Percentiles rank a stretch among this genome's conserved stretches.
Conservation (phyloP, 2,329 filamentous ascomycete genomes). For the Chaetomium sp. region DNA sequence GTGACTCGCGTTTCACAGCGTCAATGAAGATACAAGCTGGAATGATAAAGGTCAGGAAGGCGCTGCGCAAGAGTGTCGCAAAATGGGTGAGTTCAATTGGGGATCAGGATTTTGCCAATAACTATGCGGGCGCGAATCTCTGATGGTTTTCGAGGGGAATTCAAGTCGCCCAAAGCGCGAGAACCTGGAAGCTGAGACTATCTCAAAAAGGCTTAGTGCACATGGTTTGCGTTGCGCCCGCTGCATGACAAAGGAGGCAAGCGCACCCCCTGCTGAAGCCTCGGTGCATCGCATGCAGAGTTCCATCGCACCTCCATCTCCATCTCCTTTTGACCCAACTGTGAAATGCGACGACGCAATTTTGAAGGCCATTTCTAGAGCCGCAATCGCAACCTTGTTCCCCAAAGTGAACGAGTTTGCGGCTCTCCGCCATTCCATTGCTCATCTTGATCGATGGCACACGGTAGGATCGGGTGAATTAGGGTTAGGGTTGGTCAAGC, state of each 20-base stretch:
- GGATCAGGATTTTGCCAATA: not conserved
- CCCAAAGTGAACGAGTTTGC: not conserved
- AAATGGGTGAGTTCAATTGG: constrained; percentile 1
- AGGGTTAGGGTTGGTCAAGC: too few relatives aligned
- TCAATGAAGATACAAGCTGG: not conserved
- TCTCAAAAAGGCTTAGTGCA: not conserved
- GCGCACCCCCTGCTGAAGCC: not conserved
- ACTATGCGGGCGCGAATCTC: constrained; percentile 2
- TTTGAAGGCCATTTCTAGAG: not conserved
- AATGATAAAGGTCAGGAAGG: not conserved
- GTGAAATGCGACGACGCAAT: not conserved
- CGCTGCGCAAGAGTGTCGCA: not conserved
- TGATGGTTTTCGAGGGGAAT: not conserved
- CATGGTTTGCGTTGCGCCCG: too few relatives aligned
- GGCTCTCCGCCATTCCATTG: not conserved
- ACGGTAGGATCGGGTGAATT: too few relatives aligned
- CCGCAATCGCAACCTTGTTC: not conserved
- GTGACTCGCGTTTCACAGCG: not conserved
- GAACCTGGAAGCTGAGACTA: not conserved
- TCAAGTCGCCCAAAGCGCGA: not conserved
- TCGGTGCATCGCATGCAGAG: too few relatives aligned
- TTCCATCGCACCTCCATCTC: too few relatives aligned
- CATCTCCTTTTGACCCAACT: not conserved
- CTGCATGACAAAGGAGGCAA: too few relatives aligned
- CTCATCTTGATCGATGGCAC: too few relatives aligned